phyloP scores from a whole-genome alignment of 306 rosid species.

The Oxytropis ochrocephala region DNA sequence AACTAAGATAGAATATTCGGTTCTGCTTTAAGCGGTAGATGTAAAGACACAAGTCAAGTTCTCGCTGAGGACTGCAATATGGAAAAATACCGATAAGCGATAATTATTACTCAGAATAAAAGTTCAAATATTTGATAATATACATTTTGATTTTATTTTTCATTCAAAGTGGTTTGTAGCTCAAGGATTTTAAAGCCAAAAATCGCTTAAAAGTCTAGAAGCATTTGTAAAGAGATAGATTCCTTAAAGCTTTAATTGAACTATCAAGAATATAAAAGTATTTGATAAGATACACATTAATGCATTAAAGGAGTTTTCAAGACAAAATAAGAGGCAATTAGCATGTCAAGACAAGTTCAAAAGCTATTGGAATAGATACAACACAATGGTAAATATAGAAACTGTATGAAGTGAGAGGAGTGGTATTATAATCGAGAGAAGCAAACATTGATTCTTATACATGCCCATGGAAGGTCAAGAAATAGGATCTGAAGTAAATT shows the following conservation, averaged over 20 bases:
- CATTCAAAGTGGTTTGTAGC: neutral
- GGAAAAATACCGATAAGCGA: neutral
- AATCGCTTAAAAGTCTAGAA: no score
- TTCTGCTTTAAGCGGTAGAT: neutral
- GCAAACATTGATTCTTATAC: neutral
- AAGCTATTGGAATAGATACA: neutral
- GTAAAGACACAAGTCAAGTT: neutral
- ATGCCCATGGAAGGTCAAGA: neutral
- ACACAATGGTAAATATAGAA: neutral
- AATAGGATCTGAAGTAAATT: neutral
- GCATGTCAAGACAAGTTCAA: neutral
- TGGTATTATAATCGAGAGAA: neutral
- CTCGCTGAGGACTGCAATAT: neutral
- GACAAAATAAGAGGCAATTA: constrained; percentile 12
- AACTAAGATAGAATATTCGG: constrained; percentile 5
- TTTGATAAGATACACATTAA: no score
- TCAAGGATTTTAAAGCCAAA: constrained; percentile 8
- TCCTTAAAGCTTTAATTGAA: no score
- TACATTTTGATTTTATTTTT: neutral
- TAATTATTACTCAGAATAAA: neutral
- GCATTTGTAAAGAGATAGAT: no score
- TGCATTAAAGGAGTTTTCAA: no score
- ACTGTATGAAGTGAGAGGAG: neutral
- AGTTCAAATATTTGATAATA: neutral
- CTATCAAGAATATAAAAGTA: no score